Percentiles rank a stretch among this genome's conserved stretches.
Evolutionary conservation across 2,329 filamentous ascomycete species (phyloP).

Genomic region (Nemania diffusa): DNA sequence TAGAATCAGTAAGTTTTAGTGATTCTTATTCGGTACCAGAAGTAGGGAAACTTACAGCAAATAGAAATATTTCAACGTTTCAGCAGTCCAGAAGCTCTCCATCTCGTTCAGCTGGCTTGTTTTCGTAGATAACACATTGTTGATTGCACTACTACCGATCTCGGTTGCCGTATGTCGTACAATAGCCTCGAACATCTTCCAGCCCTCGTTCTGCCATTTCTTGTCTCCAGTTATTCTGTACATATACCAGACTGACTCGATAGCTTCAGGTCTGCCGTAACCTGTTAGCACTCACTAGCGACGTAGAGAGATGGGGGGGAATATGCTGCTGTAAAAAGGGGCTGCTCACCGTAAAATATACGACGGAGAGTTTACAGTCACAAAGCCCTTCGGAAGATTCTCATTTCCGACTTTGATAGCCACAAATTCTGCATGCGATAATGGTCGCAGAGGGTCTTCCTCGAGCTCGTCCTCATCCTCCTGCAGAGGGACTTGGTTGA

Average conservation of each 20-base stretch:
- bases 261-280: conserved; percentile 76
- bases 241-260: conserved; percentile 89
- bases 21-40: neutral
- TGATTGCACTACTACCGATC: conserved; percentile 75
- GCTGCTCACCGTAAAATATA: conserved; percentile 70
- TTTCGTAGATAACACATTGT: conserved; percentile 64
- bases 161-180: conserved; percentile 72
- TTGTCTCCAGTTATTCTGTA: conserved; percentile 87
- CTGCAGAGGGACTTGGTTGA: conserved; percentile 44
- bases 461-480: conserved; percentile 39
- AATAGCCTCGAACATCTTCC: conserved; percentile 84
- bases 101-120: conserved; percentile 68
- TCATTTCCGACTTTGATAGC: conserved; percentile 56
- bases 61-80: conserved; percentile 94
- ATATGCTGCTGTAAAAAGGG: neutral
- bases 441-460: conserved; percentile 54
- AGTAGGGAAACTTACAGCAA: conserved; percentile 70
- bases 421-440: conserved; percentile 66
- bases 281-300: conserved; percentile 35
- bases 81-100: conserved; percentile 91
- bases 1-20: conserved; percentile 26
- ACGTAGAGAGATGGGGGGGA: neutral
- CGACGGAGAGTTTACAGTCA: conserved; percentile 55
- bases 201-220: conserved; percentile 81
- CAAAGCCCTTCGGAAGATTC: conserved; percentile 62